phyloP scores from a whole-genome alignment of 1,284 basidiomycete species.

The Ceratobasidium sp. region DNA sequence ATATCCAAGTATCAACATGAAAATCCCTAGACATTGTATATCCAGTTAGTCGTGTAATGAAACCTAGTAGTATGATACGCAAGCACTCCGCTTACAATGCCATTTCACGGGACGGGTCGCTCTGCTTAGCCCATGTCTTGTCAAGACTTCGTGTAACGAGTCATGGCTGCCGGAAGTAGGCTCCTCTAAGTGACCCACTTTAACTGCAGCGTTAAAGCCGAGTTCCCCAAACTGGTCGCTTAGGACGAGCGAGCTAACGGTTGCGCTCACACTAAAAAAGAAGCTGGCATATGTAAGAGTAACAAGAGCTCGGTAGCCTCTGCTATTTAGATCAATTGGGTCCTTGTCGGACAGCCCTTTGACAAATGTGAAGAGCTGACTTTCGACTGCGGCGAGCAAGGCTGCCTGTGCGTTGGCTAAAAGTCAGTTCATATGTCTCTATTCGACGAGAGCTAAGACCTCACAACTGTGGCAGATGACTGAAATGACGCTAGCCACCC shows the following conservation, averaged over 20 bases:
- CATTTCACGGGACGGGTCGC: not conserved
- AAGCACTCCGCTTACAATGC: constrained; percentile 7
- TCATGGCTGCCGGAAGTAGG: not conserved
- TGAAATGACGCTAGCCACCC: constrained; percentile 24
- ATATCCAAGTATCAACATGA: constrained; percentile 4
- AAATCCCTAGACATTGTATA: not conserved
- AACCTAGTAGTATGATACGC: too few species aligned
- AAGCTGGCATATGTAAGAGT: not conserved
- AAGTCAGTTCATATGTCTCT: not conserved
- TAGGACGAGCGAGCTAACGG: constrained; percentile 15
- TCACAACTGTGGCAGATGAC: constrained; percentile 3
- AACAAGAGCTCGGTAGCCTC: not conserved
- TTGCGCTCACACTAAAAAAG: constrained; percentile 20
- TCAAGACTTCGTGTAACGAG: not conserved
- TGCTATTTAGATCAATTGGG: not conserved
- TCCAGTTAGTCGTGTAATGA: not conserved
- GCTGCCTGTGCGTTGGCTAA: not conserved
- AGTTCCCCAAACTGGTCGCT: not conserved
- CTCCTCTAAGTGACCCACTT: not conserved
- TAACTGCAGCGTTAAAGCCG: not conserved
- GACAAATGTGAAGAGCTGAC: not conserved
- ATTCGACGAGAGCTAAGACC: not conserved
- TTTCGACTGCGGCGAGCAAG: constrained; percentile 5
- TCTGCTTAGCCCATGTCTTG: not conserved
- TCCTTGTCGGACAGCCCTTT: not conserved